These are phyloP conservation scores for Lonicera japonica DNA, from an alignment of 129 eudicot species.

Conservation along the genomic window DNA sequence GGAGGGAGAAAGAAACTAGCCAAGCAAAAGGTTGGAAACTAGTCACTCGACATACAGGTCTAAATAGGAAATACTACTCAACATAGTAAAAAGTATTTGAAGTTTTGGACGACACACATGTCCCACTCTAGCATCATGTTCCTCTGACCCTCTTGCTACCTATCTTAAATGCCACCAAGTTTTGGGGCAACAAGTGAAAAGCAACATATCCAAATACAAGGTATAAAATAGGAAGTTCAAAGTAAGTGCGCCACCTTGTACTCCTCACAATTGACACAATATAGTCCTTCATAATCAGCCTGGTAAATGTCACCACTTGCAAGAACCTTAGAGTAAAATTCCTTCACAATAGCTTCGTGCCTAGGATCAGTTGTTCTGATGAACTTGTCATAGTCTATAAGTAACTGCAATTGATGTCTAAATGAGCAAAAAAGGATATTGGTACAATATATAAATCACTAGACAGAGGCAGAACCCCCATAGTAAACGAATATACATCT, in stretches of 20 bases:
- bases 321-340: conserved; percentile 78
- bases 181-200: background rate
- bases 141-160: background rate
- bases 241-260: conserved; percentile 57
- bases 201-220: background rate
- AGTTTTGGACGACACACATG: too few species aligned
- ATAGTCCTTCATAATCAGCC: conserved; percentile 94
- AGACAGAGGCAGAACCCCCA: background rate
- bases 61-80: too few species aligned
- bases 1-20: too few species aligned
- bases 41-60: too few species aligned
- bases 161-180: background rate
- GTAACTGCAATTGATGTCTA: conserved; percentile 42
- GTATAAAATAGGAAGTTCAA: background rate
- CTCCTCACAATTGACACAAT: conserved; percentile 97
- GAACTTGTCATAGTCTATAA: conserved; percentile 87
- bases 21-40: too few species aligned
- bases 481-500: conserved; percentile 44
- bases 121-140: too few species aligned
- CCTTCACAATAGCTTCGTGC: conserved; percentile 88
- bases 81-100: too few species aligned
- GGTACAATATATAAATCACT: conserved; percentile 2
- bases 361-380: conserved; percentile 83
- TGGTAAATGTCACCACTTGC: conserved; percentile 92
- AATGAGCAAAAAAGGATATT: conserved; percentile 9